These are phyloP conservation scores for Persicaria tinctoria DNA, from an alignment of 148 eudicot genomes.

Conservation along the genomic window DNA sequence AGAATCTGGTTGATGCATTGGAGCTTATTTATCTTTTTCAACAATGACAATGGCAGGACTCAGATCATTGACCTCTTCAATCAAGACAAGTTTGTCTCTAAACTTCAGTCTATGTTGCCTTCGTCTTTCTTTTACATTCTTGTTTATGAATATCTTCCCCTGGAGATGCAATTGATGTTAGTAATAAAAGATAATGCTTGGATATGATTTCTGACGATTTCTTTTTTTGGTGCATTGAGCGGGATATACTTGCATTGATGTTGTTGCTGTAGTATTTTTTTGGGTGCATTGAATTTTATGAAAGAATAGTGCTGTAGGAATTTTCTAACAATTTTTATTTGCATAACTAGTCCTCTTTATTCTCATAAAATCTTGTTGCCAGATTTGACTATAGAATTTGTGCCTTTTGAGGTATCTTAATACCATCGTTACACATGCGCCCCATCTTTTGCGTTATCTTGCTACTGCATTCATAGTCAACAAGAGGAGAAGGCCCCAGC, in stretches of 20 bases:
- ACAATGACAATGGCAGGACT: conserved; percentile 93
- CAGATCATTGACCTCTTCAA: conserved; percentile 89
- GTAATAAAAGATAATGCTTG: background rate
- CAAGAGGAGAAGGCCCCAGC: conserved; percentile 89
- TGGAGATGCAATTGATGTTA: background rate
- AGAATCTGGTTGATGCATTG: conserved; percentile 99
- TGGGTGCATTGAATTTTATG: too few species aligned
- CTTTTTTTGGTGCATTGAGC: too few species aligned
- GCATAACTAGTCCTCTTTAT: background rate
- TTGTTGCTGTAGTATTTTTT: too few species aligned
- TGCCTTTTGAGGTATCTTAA: conserved; percentile 63
- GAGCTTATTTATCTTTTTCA: conserved; percentile 94
- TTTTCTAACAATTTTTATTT: too few species aligned
- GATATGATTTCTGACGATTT: background rate
- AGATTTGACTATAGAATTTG: conserved; percentile 1
- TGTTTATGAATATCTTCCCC: background rate
- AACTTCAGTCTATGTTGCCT: conserved; percentile 9
- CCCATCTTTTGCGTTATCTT: conserved; percentile 93
- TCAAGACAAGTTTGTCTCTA: conserved; percentile 75
- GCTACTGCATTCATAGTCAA: conserved; percentile 91
- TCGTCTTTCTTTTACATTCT: background rate
- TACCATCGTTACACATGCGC: conserved; percentile 94
- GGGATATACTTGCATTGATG: too few species aligned
- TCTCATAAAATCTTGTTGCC: background rate
- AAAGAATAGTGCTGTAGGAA: too few species aligned